Evolutionary conservation across 2,329 filamentous ascomycete genomes (phyloP), one percentile per base, ranked within the genome.

Genomic region (Albifimbria verrucaria): DNA sequence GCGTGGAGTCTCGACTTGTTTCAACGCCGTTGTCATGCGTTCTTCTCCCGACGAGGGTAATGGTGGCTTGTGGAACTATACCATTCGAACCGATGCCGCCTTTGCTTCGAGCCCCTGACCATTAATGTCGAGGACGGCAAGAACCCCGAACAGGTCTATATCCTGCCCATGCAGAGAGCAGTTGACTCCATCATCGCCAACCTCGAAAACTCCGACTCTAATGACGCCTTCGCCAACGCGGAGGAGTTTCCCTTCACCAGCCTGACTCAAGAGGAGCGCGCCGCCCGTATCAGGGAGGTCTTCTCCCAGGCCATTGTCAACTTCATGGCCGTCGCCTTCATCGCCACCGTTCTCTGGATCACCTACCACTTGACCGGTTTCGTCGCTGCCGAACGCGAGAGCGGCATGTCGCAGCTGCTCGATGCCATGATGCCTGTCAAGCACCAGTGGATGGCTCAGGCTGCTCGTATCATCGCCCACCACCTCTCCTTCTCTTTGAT

Each of bases 351-450:
- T 51, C 85, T 94, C 45, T 90, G 90, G 51, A 82, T 96, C 23
- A 87, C 87, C 36, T 97, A 96, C 67, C 92, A 97, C 63, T 77
- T 96, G 52, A 90, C 90, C 0, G 92, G 92, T 9, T 85, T 92
- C 62, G 87, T 96, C 67, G 92, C 92, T 7, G 85, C 86, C 2
- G 92, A 97, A 71, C 79, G 92, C 52, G 92, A 97, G 73, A 77
- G 85, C 17, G 92, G 92, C 53, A 94, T 96, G 81, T 90, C 90
- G 4, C 89, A 92, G 57, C 77, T 97, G 24, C 84, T 97, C 43
- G 92, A 97, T 70, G 88, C 90, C 51, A 96, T 96, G 90, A 92
- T 94, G 78, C 88, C 90, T 1, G 89, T 89, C 52, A 79, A 80
- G 51, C 79, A 79, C 48, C 76, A 82, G 43, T 95, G 90, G 90